Evolutionary conservation across 2,329 filamentous ascomycete genomes (phyloP), one percentile per base, ranked within the genome.

Genomic region (Fusarium nodosum): DNA sequence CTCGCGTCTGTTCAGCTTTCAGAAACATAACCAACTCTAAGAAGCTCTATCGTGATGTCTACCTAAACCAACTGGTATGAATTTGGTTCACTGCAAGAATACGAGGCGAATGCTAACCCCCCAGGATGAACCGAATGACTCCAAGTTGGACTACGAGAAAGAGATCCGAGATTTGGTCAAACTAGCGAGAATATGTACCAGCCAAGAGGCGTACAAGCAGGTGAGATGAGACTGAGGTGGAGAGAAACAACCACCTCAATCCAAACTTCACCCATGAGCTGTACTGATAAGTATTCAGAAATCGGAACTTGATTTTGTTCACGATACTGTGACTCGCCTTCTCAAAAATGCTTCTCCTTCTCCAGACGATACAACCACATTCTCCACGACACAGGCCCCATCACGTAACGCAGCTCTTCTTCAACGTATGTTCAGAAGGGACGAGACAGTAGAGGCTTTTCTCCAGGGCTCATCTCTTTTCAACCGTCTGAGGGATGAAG

Each of bases 401-500:
- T 89, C 87, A 5, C 83, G 81, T 66, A 85, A 86, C 67, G 77
- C 82, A 38, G 56, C 79, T 20, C 68, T 87, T 38, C 78, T 89
- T 10, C 67, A 75, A 10, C n/a, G 78, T 11, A 75, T 86, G 59
- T 84, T 87, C 70, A 68, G 77, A n/a, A 76, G 82, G 4, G 78
- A 82, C 10, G 76, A 80, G 24, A 90, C 88, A 66, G 81, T 86
- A 48, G 82, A 87, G 58, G 83, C 85, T 28, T 89, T 93, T 73
- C 80, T 94, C 33, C 87, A 86, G 66, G 84, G 85, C 15, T 93
- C 91, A 2, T 87, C 84, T 22, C 82, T 93, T 3, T 92, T 87
- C 75, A 80, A 85, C 13, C 83, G 86, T n/a, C 85, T 86, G 4
- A 85, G 85, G 22, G 82, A 79, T 24, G 76, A 79, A 41, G 56